Base-by-base conservation (phyloP, 1,284 basidiomycete genomes). In the Microbotryomycetes sp. region DNA sequence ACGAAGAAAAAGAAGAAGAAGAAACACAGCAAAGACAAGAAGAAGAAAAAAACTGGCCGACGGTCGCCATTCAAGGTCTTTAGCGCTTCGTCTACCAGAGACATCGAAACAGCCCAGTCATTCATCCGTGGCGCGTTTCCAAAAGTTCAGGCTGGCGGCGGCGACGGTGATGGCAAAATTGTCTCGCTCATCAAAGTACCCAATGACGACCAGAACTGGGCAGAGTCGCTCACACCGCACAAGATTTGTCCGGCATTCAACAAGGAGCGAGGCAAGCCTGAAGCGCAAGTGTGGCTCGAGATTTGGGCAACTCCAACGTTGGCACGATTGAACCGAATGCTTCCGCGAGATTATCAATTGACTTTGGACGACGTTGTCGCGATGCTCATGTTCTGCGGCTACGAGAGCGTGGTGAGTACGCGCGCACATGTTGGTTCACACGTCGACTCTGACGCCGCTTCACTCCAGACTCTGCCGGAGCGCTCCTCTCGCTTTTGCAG, bases 51-150 rank as follows among this genome's bases (percentile, higher is more conserved):
- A 62, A 47, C 61, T 62, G 58, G 21, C 57, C 30, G 54, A 41
- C 13, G 48, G 56, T 28, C 49, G 26, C 57, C 52, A 41, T 60
- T 67, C 59, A 64, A 60, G 68, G 70, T 78, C 27, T 78, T 76
- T 75, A 75, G 76, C 4, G 78, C 78, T 16, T 74, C 72, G 3
- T 76, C 75, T 0, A 55, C 59, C 3, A 61, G 78, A 24, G 78
- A 79, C 59, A 73, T 78, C 66, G 75, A 73, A 6, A 73, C 77
- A 6, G 72, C 76, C 30, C 72, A 76, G 57, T 70, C 75, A 0
- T 78, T 74, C 69, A 76, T 78, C 59, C 67, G 69, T 15, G 78
- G 78, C 27, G 71, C 75, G 28, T 78, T 78, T 71, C 78, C 77
- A 0, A 58, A 72, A 9, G 72, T 75, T 52, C 76, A 76, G 48